Evolutionary conservation across 139 green algal species (phyloP).

Genomic region (Dunaliella sp.): DNA sequence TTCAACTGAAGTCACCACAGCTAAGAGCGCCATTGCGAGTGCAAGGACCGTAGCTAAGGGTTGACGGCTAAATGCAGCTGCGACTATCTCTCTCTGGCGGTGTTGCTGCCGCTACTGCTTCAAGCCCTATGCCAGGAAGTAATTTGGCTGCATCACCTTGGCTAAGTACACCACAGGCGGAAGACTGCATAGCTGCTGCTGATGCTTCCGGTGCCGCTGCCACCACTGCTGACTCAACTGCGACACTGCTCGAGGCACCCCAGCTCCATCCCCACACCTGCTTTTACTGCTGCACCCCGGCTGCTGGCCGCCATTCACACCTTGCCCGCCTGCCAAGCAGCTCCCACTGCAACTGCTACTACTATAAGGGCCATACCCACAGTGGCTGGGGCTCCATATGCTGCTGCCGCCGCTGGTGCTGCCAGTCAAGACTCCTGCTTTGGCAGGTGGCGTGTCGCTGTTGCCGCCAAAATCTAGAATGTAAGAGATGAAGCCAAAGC

Average conservation of each 20-base stretch:
- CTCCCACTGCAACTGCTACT: no score
- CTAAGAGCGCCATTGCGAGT: no score
- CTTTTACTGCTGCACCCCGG: neutral
- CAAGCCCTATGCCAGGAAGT: slow-evolving; percentile 12
- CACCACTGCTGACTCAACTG: neutral
- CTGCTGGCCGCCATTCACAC: neutral
- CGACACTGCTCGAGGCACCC: neutral
- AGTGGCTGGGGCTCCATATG: no score
- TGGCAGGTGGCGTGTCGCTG: neutral
- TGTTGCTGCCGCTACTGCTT: neutral
- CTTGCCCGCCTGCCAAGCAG: neutral
- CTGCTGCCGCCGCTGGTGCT: no score
- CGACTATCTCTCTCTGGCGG: neutral
- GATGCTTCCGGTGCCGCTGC: neutral
- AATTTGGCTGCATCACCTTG: neutral
- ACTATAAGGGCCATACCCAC: no score
- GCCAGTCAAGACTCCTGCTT: neutral
- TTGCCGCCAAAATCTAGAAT: slow-evolving; percentile 33
- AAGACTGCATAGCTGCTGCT: neutral
- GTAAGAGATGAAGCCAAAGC: slow-evolving; percentile 30
- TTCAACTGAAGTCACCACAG: no score
- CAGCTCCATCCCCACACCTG: neutral
- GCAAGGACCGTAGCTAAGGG: no score
- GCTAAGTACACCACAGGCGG: slow-evolving; percentile 21
- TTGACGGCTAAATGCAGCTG: no score